Evolutionary conservation across 2,329 filamentous ascomycete species (phyloP).

Genomic region (Fusarium nanum): DNA sequence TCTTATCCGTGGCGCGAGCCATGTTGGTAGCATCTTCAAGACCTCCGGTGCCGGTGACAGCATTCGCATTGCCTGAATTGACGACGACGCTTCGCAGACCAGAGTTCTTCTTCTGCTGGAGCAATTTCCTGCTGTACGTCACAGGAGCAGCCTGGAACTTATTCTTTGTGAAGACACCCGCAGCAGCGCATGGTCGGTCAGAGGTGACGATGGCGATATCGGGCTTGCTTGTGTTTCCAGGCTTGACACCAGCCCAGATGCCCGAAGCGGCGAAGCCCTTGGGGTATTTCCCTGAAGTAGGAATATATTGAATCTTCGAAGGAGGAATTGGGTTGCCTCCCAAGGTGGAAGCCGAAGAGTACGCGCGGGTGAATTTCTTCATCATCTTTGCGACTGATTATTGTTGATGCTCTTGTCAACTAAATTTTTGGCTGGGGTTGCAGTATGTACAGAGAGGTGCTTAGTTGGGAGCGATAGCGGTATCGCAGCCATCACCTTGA

Average conservation of each 20-base stretch:
- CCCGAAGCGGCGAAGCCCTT: constrained; percentile 89
- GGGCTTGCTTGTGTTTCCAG: constrained; percentile 88
- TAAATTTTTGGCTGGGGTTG: constrained; percentile 31
- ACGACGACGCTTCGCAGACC: constrained; percentile 86
- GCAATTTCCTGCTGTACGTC: constrained; percentile 80
- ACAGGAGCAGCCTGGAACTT: constrained; percentile 98
- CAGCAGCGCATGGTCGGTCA: constrained; percentile 84
- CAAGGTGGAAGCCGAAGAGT: constrained; percentile 48
- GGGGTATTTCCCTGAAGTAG: constrained; percentile 85
- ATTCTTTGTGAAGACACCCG: constrained; percentile 97
- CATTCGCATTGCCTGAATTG: constrained; percentile 97
- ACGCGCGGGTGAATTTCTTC: constrained; percentile 51
- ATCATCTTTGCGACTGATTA: constrained; percentile 39
- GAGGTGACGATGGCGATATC: constrained; percentile 92
- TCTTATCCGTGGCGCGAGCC: constrained; percentile 80
- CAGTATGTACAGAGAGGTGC: not conserved
- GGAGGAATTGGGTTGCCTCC: constrained; percentile 67
- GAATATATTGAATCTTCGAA: constrained; percentile 91
- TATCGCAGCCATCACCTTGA: constrained; percentile 38
- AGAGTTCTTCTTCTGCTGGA: constrained; percentile 72
- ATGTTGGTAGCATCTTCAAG: constrained; percentile 89
- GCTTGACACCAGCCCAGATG: constrained; percentile 92
- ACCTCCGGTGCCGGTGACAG: constrained; percentile 91
- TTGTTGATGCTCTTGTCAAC: constrained; percentile 19
- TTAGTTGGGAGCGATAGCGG: constrained; percentile 34